Percentiles rank a stretch among this genome's conserved stretches.
Evolutionary conservation across 371 early-diverging fungal species (phyloP).

Genomic region (Parasitella parasitica): DNA sequence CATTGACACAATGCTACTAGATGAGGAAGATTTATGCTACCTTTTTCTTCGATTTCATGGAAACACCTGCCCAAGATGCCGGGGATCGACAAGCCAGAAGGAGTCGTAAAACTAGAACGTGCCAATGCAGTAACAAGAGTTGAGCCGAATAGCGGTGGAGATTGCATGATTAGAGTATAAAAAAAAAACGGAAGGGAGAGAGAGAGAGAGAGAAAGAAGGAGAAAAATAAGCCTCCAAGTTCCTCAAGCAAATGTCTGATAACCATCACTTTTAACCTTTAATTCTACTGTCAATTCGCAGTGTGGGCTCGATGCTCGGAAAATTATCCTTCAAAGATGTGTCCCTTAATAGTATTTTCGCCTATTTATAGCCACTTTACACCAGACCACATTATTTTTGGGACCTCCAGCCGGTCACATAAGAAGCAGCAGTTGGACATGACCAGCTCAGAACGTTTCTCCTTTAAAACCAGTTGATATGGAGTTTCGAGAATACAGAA

Average conservation of each 20-base stretch:
- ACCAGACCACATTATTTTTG: not conserved
- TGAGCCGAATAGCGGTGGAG: constrained; percentile 17
- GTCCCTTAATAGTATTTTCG: not conserved
- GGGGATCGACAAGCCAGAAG: constrained; percentile 13
- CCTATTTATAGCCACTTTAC: not conserved
- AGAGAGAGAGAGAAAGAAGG: not conserved
- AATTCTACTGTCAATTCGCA: not conserved
- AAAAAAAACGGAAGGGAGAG: not conserved
- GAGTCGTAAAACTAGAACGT: constrained; percentile 16
- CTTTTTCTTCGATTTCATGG: constrained; percentile 19
- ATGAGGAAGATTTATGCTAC: not conserved
- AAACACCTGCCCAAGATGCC: constrained; percentile 13
- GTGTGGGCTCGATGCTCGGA: not conserved
- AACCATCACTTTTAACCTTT: not conserved
- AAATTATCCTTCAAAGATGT: not conserved
- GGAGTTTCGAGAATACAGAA: not conserved
- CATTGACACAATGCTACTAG: not conserved
- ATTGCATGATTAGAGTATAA: not conserved
- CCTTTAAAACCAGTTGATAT: not conserved
- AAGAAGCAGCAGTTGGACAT: not conserved
- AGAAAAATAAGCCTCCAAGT: not conserved
- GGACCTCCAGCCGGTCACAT: not conserved
- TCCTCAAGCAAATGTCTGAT: not conserved
- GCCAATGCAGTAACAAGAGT: constrained; percentile 18
- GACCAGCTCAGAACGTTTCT: not conserved